Base-by-base conservation (phyloP, 352 stramenopile species). In the Plasmopara halstedii region DNA sequence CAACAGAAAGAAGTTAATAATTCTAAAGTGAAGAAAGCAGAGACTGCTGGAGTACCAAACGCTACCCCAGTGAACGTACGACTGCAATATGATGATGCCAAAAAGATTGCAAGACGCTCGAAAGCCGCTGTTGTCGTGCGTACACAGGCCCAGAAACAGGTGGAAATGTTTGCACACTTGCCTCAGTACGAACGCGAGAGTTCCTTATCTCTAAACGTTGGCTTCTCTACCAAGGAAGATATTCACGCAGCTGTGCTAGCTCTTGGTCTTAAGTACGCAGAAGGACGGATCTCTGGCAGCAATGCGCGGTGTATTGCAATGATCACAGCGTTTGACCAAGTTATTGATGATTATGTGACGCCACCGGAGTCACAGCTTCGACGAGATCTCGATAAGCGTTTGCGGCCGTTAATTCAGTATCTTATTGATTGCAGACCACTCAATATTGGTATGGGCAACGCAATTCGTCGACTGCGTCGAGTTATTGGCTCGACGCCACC, bases 381-480 rank as follows among this genome's bases (percentile, higher is more conserved):
- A 41, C 85, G 84, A 9, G 85, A 96, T 32, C 50, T 96, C 42
- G 83, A 95, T 58, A 88, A 92, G 58, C 62, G 69, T 62, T 71
- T 98, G 13, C 96, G 96, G 53, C 87, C 88, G 18, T 65, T 91
- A 11, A 98, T 98, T 64, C 83, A 97, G 60, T 97, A 97, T 59
- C 83, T 97, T 44, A 97, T 94, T 37, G 70, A 97, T 56, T 98
- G 92, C 64, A 79, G 93, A 22, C 88, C 88, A 21, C 91, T 97
- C 56, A 89, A 73, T 14, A 92, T 98, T 15, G 93, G 82, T 51
- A 98, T 98, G 95, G 89, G 91, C 18, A 98, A 98, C 57, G 90
- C 95, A 5, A 97, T 98, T 64, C 75, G 75, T 22, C 71, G 73
- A 17, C 48, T 98, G n/a, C 93, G 95, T 54, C 73, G 82, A 14